Conservation (phyloP, 352 stramenopile genomes). For the Phytopythium kandeliae region DNA sequence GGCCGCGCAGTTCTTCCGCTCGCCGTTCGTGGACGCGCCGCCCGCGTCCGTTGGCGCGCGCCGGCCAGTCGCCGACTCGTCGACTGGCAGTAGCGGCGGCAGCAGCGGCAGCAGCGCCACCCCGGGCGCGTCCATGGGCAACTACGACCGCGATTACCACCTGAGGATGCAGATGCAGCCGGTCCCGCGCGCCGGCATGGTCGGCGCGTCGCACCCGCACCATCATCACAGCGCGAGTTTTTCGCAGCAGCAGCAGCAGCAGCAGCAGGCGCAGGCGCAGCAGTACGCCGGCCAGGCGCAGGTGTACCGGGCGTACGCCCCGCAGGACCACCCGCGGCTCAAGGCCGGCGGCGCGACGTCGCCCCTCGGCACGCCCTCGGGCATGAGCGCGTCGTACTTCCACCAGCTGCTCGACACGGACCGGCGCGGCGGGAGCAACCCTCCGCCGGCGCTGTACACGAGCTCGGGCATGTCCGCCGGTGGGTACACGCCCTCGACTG, state of each 20-base stretch:
- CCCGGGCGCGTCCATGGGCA: conserved; percentile 32
- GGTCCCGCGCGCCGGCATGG: conserved; percentile 1
- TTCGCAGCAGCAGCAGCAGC: conserved; percentile 8
- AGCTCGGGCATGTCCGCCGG: conserved; percentile 1
- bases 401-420: conserved; percentile 27
- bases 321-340: conserved; percentile 4
- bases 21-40: conserved; percentile 5
- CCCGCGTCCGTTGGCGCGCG: background rate
- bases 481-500: background rate
- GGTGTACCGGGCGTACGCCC: background rate
- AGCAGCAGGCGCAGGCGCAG: conserved; percentile 8
- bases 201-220: conserved; percentile 1
- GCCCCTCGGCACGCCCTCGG: background rate
- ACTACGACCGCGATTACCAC: conserved; percentile 48
- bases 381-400: conserved; percentile 14
- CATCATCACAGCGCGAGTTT: conserved; percentile 10
- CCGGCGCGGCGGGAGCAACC: background rate
- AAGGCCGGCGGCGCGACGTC: conserved; percentile 7
- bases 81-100: background rate
- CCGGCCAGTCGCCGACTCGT: background rate
- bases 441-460: background rate
- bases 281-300: conserved; percentile 10
- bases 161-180: conserved; percentile 45
- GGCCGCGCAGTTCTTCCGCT: conserved; percentile 2
- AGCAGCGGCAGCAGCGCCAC: background rate